Evolutionary conservation across 169 alveolate species (phyloP).

Genomic region (Babesia sp.): DNA sequence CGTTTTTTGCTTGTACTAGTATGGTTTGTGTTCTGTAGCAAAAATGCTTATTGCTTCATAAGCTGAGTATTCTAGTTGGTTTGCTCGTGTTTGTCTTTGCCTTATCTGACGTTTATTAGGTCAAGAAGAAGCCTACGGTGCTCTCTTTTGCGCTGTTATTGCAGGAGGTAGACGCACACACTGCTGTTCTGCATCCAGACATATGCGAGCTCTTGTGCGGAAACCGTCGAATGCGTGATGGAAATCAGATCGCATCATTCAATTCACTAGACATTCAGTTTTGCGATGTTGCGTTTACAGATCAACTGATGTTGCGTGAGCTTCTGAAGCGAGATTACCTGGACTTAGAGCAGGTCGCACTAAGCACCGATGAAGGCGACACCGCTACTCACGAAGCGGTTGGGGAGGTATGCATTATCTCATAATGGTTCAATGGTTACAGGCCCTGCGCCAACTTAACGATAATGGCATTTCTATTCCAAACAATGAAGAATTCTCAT

Average conservation of each 20-base stretch:
- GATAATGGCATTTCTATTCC: conserved; percentile 15
- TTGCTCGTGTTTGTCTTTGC: no score
- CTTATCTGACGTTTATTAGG: no score
- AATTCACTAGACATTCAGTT: conserved; percentile 24
- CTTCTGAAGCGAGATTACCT: conserved; percentile 27
- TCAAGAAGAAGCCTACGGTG: conserved; percentile 29
- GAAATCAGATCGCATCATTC: conserved; percentile 13
- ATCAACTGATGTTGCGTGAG: conserved; percentile 12
- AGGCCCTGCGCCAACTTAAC: conserved; percentile 4
- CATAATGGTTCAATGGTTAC: background rate
- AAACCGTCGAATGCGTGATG: conserved; percentile 6
- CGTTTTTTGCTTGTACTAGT: no score
- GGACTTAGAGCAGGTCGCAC: conserved; percentile 19
- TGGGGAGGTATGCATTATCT: background rate
- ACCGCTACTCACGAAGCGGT: conserved; percentile 22
- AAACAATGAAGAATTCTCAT: background rate
- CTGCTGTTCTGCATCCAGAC: conserved; percentile 23
- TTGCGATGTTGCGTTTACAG: conserved; percentile 41
- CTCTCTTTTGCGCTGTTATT: conserved; percentile 19
- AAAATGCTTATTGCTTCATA: no score
- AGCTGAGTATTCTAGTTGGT: no score
- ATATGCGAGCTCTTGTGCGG: conserved; percentile 28
- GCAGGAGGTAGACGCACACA: conserved; percentile 24
- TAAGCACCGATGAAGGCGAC: conserved; percentile 2
- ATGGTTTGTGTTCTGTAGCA: no score